Conservation (phyloP, 2,329 filamentous ascomycete species). For the Penicillium verrucosum region DNA sequence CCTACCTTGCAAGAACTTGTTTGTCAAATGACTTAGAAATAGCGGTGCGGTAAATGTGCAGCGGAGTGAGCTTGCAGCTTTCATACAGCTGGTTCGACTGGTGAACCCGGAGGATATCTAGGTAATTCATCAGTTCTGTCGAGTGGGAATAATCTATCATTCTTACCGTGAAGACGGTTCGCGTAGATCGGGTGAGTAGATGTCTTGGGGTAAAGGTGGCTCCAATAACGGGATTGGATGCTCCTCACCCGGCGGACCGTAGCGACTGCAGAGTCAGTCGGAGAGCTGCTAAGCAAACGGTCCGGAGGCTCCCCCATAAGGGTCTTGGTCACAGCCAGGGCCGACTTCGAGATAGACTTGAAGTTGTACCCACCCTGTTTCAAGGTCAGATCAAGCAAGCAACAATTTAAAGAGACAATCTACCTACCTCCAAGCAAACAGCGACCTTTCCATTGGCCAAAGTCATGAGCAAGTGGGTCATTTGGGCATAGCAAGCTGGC, state of each 20-base stretch:
- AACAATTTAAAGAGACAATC: background rate
- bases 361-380: slow-evolving; percentile 83
- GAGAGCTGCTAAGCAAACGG: slow-evolving; percentile 47
- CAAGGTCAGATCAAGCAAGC: background rate
- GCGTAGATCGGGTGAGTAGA: slow-evolving; percentile 29
- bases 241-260: slow-evolving; percentile 57
- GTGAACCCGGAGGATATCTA: slow-evolving; percentile 72
- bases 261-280: slow-evolving; percentile 53
- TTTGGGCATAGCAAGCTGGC: slow-evolving; percentile 88
- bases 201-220: slow-evolving; percentile 72
- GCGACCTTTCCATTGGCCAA: slow-evolving; percentile 84
- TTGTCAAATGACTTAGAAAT: slow-evolving; percentile 78
- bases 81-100: slow-evolving; percentile 70
- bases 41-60: slow-evolving; percentile 72
- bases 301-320: slow-evolving; percentile 93
- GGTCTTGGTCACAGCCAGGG: slow-evolving; percentile 83
- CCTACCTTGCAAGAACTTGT: slow-evolving; percentile 75
- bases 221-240: slow-evolving; percentile 71
- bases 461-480: slow-evolving; percentile 99
- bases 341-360: slow-evolving; percentile 85
- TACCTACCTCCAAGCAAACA: slow-evolving; percentile 72
- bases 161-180: slow-evolving; percentile 61
- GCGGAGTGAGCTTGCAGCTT: slow-evolving; percentile 71
- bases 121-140: slow-evolving; percentile 6
- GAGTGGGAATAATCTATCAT: background rate